Conservation (phyloP, 257 asterid genomes). For the Forsythia suspensa region DNA sequence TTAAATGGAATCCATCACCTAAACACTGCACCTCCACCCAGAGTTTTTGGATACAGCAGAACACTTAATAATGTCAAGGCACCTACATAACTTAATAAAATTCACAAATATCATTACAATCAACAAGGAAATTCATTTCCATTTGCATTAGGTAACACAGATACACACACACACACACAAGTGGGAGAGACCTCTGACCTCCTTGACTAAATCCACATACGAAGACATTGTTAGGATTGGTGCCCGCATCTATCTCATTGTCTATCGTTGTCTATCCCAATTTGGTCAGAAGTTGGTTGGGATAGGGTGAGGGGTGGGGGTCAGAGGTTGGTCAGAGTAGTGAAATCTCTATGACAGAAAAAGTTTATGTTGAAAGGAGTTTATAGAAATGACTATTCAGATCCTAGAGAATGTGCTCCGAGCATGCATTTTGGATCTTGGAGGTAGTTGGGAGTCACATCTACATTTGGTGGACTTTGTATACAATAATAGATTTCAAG, state of each 20-base stretch:
- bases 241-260: slow-evolving; percentile 79
- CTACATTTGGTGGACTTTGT: too few species aligned
- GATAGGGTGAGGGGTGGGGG: too few species aligned
- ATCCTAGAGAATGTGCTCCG: too few species aligned
- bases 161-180: not conserved
- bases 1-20: slow-evolving; percentile 98
- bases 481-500: too few species aligned
- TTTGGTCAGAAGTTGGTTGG: too few species aligned
- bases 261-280: slow-evolving; percentile 47
- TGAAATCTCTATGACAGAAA: too few species aligned
- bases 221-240: slow-evolving; percentile 67
- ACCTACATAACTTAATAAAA: slow-evolving; percentile 43
- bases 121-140: not conserved
- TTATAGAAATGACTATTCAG: too few species aligned
- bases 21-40: slow-evolving; percentile 96
- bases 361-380: too few species aligned
- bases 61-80: slow-evolving; percentile 93
- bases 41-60: slow-evolving; percentile 76
- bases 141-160: not conserved
- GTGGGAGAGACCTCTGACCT: slow-evolving; percentile 79
- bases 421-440: too few species aligned
- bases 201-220: slow-evolving; percentile 99
- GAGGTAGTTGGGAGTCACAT: too few species aligned
- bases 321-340: too few species aligned
- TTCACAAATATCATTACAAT: slow-evolving; percentile 16